Evolutionary conservation across 169 alveolate genomes (phyloP).

Genomic region (Eimeria necatrix): DNA sequence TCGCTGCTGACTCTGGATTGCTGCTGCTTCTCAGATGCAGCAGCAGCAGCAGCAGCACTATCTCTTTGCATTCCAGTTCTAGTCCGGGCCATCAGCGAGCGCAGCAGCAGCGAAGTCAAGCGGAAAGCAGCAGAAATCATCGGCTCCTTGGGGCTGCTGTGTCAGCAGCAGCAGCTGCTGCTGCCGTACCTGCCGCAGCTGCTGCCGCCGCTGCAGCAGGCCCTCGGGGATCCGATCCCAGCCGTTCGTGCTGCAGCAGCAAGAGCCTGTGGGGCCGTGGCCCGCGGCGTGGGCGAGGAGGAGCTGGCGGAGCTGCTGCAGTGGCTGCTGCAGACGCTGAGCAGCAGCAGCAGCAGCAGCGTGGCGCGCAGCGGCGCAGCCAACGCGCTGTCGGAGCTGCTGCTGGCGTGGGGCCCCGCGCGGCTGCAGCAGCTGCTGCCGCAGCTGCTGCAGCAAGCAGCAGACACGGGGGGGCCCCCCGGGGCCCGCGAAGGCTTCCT

Average conservation of each 20-base stretch:
- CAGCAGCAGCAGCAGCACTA: conserved; percentile 81
- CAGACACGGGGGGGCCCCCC: conserved; percentile 16
- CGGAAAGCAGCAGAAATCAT: conserved; percentile 84
- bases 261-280: conserved; percentile 83
- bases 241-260: conserved; percentile 86
- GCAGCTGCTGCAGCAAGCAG: conserved; percentile 40
- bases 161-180: conserved; percentile 81
- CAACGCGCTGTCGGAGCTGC: conserved; percentile 83
- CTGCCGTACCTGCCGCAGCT: conserved; percentile 83
- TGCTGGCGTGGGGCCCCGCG: conserved; percentile 61
- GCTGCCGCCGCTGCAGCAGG: conserved; percentile 81
- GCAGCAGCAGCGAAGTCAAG: conserved; percentile 82
- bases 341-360: conserved; percentile 68
- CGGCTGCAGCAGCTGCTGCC: conserved; percentile 72
- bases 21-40: conserved; percentile 74
- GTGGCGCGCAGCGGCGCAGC: conserved; percentile 86
- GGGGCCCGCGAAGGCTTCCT: conserved; percentile 86
- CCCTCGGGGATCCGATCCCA: conserved; percentile 85
- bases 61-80: conserved; percentile 81
- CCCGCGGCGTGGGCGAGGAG: conserved; percentile 74
- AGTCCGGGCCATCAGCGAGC: conserved; percentile 81
- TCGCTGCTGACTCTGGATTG: conserved; percentile 69
- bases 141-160: conserved; percentile 83
- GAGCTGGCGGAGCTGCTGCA: conserved; percentile 49
- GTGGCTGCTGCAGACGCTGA: conserved; percentile 65